phyloP scores from a whole-genome alignment of 164 flowering plant genomes.

The Akebia trifoliata region DNA sequence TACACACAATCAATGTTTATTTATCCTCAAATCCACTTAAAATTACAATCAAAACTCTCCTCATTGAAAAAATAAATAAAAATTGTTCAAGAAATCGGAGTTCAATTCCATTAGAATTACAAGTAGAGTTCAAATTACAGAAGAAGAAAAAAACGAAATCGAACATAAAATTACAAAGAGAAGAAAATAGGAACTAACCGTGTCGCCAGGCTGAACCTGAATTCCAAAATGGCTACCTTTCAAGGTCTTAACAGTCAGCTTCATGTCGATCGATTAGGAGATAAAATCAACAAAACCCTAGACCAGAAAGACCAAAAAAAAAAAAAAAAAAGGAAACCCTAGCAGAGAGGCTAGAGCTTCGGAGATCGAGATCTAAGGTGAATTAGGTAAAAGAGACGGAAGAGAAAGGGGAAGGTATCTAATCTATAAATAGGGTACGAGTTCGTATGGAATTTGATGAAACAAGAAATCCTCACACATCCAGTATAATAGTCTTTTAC shows the following conservation, averaged over 20 bases:
- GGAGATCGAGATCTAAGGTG: not conserved
- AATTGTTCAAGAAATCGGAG: not conserved
- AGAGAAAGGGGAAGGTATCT: not conserved
- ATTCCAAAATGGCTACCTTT: slow-evolving; percentile 97
- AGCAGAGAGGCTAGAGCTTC: slow-evolving; percentile 1
- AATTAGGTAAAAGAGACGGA: not conserved
- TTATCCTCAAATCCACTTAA: not conserved
- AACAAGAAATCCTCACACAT: too few relatives aligned
- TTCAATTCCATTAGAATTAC: slow-evolving; percentile 1
- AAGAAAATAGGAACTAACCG: slow-evolving; percentile 39
- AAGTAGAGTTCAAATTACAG: not conserved
- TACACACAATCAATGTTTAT: too few relatives aligned
- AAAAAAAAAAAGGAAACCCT: slow-evolving; percentile 7
- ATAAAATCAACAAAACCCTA: slow-evolving; percentile 2
- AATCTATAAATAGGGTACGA: too few relatives aligned
- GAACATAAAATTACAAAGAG: not conserved
- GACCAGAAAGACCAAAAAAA: too few relatives aligned
- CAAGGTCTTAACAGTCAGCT: slow-evolving; percentile 95
- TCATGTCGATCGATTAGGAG: slow-evolving; percentile 40
- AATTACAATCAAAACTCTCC: too few relatives aligned
- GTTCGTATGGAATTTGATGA: too few relatives aligned
- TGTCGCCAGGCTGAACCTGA: slow-evolving; percentile 70
- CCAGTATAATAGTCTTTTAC: too few relatives aligned
- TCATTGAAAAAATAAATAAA: too few relatives aligned
- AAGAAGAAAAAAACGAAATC: not conserved